Evolutionary conservation across 331 rosid genomes (phyloP).

Genomic region (Telfairia occidentalis): DNA sequence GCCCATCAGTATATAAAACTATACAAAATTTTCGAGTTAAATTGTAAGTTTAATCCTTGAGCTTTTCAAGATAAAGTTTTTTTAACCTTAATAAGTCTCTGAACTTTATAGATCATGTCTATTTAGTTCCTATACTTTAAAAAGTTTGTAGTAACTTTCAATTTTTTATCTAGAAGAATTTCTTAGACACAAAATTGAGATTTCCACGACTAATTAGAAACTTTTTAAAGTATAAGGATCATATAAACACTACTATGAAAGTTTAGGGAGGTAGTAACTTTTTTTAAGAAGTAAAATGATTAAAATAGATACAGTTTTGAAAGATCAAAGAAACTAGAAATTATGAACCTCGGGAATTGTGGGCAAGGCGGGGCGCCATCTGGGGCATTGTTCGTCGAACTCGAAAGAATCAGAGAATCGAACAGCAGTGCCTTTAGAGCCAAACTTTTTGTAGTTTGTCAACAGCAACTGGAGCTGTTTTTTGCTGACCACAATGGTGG

Average conservation of each 20-base stretch:
- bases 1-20: not conserved
- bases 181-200: too few species aligned
- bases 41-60: too few species aligned
- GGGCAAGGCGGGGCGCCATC: constrained; percentile 47
- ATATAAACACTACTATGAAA: not conserved
- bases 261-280: too few species aligned
- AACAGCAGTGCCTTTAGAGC: constrained; percentile 10
- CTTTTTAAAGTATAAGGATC: not conserved
- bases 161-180: too few species aligned
- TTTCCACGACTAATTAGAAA: too few species aligned
- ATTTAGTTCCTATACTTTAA: not conserved
- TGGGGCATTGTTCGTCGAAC: constrained; percentile 12
- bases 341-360: constrained; percentile 37
- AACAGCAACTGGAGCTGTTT: constrained; percentile 33
- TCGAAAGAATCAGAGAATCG: constrained; percentile 9
- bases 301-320: too few species aligned
- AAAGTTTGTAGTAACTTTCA: not conserved
- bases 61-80: too few species aligned
- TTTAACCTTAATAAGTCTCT: too few species aligned
- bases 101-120: not conserved
- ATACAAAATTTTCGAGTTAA: not conserved
- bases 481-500: constrained; percentile 45
- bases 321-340: constrained; percentile 4
- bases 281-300: too few species aligned
- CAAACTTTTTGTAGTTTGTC: constrained; percentile 21